A percentile compares a stretch with the other conserved stretches of the same genome.
These are phyloP conservation scores for Fusarium neocosmosporiellum DNA, from an alignment of 2,329 filamentous ascomycete species.

Conservation along the genomic window DNA sequence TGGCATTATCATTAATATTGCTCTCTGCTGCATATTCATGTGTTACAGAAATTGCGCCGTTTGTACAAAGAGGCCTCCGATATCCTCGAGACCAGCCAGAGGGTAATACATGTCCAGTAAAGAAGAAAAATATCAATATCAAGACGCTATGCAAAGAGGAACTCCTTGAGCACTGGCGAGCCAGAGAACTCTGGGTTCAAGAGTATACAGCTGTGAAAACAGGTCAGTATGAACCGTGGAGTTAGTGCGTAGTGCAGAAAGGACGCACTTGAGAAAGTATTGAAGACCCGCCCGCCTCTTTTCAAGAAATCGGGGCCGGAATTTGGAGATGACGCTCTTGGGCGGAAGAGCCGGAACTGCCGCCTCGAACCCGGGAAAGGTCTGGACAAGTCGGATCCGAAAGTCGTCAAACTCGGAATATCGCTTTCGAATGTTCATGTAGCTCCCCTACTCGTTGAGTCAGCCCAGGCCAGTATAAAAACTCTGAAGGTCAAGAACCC, in stretches of 20 bases:
- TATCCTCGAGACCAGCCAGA: constrained; percentile 14
- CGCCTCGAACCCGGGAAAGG: constrained; percentile 85
- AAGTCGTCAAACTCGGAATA: constrained; percentile 96
- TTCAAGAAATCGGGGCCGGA: constrained; percentile 87
- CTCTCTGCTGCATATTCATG: constrained; percentile 27
- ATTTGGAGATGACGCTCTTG: constrained; percentile 90
- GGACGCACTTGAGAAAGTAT: constrained; percentile 89
- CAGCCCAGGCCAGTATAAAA: background rate
- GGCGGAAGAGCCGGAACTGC: constrained; percentile 92
- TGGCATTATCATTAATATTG: constrained; percentile 44
- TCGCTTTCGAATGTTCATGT: constrained; percentile 74
- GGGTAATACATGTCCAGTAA: constrained; percentile 36
- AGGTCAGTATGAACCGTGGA: constrained; percentile 23
- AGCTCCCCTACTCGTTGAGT: constrained; percentile 62
- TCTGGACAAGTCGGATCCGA: constrained; percentile 75
- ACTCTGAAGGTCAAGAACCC: constrained; percentile 22
- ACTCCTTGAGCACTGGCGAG: constrained; percentile 91
- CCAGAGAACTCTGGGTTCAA: constrained; percentile 94
- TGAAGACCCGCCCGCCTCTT: constrained; percentile 83
- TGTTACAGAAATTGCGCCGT: constrained; percentile 23
- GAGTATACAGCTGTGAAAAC: constrained; percentile 77
- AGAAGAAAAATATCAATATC: constrained; percentile 24
- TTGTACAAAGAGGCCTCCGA: constrained; percentile 38
- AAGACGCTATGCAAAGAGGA: constrained; percentile 73
- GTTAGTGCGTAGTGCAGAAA: background rate